Base-by-base conservation (phyloP, 352 stramenopile genomes). In the Elongisporangium senticosum region DNA sequence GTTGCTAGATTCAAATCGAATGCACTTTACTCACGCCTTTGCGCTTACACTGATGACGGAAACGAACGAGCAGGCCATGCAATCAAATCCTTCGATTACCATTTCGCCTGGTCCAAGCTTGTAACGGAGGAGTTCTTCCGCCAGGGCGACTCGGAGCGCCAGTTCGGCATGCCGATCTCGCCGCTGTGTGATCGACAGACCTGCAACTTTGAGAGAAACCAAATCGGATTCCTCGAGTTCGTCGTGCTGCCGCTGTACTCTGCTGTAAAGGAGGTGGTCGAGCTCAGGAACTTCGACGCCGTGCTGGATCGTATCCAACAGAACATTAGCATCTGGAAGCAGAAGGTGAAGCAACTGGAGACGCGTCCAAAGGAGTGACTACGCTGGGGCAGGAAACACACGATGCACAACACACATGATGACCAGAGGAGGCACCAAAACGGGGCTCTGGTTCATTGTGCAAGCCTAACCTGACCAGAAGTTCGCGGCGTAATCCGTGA, bases 181-280 rank as follows among this genome's bases (percentile, higher is more conserved):
- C 82, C 82, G 21, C 68, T 91, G 1, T 89, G 77, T 47, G 79
- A 91, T 33, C 82, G 77, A 17, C 61, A 56, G 28, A 66, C 59
- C 26, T 61, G 63, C 40, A 75, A 80, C 28, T 87, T 91, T 47
- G 77, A 85, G 54, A 83, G 75, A 37, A 89, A 65, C 59, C 82
- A 91, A 51, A 77, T 90, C 53, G 80, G 79, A 1, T 91, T 91
- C 39, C 63, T 90, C 37, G 77, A 89, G 51, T 87, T 91, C 56
- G 67, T 91, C 7, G 82, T 89, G 20, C 67, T 87, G 51, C 82
- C 82, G 48, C 68, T 91, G 19, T 91, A 86, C 56, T 62, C 55
- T 19, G 68, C 75, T 4, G 83, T 68, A 6, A 55, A 56, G 2
- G 79, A 84, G 39, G 77, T 88, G 21, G 39, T 93, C 17, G 64